These are phyloP conservation scores for Cicer pinnatifidum DNA, from an alignment of 306 rosid genomes.

Conservation along the genomic window DNA sequence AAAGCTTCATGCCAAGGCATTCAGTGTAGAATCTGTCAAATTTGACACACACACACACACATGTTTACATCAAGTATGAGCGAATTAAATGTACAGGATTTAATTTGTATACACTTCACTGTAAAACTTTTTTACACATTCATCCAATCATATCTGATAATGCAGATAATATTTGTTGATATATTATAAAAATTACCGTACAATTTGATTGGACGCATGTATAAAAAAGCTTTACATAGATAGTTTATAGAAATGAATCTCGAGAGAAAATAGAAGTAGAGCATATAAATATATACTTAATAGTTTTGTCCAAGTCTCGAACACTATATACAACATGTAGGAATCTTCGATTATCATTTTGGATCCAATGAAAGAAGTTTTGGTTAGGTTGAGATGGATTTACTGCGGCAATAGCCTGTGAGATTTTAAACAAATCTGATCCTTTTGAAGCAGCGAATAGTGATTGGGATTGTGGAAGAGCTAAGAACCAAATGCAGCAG, in stretches of 20 bases:
- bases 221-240: too few relatives aligned
- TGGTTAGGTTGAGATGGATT: constrained; percentile 57
- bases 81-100: not conserved
- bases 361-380: constrained; percentile 74
- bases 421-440: constrained; percentile 54
- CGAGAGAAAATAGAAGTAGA: too few relatives aligned
- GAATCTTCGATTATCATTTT: constrained; percentile 73
- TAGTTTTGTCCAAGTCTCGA: constrained; percentile 82
- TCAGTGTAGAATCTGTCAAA: constrained; percentile 81
- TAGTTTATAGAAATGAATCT: too few relatives aligned
- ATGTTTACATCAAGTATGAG: not conserved
- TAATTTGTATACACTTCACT: too few relatives aligned
- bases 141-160: too few relatives aligned
- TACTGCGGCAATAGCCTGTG: constrained; percentile 53
- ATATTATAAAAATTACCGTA: too few relatives aligned
- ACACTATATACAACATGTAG: constrained; percentile 88
- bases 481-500: constrained; percentile 51
- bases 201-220: too few relatives aligned
- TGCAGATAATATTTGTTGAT: too few relatives aligned
- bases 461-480: constrained; percentile 60
- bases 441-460: constrained; percentile 56
- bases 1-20: constrained; percentile 89
- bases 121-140: too few relatives aligned
- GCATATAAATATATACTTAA: constrained; percentile 42
- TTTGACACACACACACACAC: not conserved